Percentiles rank a stretch among this genome's conserved stretches.
phyloP scores from a whole-genome alignment of 345 rosid genomes.

The Excoecaria cochinchinensis region DNA sequence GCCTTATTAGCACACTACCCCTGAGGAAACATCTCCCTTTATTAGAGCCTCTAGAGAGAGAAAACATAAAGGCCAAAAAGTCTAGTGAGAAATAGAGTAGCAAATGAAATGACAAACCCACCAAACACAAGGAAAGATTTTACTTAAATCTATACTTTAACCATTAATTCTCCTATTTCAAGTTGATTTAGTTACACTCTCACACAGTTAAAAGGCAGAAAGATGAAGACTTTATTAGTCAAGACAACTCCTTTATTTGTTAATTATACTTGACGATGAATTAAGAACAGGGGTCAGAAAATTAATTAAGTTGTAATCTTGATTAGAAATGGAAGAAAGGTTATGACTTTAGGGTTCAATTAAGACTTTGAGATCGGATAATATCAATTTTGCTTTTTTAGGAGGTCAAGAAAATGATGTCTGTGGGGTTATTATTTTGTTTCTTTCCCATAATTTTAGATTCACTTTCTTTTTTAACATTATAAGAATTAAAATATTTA shows the following conservation, averaged over 20 bases:
- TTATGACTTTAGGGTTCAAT: slow-evolving; percentile 15
- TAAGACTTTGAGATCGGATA: not conserved
- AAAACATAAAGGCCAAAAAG: not conserved
- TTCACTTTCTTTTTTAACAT: no score
- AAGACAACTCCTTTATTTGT: not conserved
- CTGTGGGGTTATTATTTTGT: slow-evolving; percentile 19
- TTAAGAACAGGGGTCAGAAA: not conserved
- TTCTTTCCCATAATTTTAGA: not conserved
- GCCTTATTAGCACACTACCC: slow-evolving; percentile 24
- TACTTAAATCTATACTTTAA: not conserved
- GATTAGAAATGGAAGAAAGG: not conserved
- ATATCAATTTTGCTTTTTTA: slow-evolving; percentile 6
- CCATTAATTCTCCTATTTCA: not conserved
- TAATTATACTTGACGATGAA: not conserved
- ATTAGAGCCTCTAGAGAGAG: slow-evolving; percentile 4
- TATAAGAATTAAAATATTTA: no score
- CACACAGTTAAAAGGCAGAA: not conserved
- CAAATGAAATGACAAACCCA: slow-evolving; percentile 1
- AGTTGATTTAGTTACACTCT: slow-evolving; percentile 4
- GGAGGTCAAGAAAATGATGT: slow-evolving; percentile 22
- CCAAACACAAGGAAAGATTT: not conserved
- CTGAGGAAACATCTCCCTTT: slow-evolving; percentile 16
- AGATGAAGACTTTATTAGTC: not conserved
- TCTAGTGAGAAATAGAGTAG: slow-evolving; percentile 5
- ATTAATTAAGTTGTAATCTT: not conserved